These are phyloP conservation scores for Curvularia hawaiiensis DNA, from an alignment of 2,329 filamentous ascomycete genomes.

Conservation along the genomic window DNA sequence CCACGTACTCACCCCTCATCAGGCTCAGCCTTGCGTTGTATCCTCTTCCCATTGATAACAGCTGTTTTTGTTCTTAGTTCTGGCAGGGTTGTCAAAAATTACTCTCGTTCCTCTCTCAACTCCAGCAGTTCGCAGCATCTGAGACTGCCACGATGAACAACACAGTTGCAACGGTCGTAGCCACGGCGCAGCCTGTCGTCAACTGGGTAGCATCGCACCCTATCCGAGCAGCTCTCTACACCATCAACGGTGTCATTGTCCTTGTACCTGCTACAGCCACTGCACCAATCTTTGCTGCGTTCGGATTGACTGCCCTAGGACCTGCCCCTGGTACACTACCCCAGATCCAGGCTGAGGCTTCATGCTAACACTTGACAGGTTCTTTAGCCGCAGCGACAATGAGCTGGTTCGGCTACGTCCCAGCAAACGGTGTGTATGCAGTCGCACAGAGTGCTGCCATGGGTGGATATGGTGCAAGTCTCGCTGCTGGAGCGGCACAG, in stretches of 20 bases:
- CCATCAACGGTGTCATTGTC: slow-evolving; percentile 30
- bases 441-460: slow-evolving; percentile 40
- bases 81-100: not conserved
- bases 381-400: slow-evolving; percentile 27
- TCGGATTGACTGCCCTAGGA: slow-evolving; percentile 30
- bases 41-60: not conserved
- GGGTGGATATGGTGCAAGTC: slow-evolving; percentile 38
- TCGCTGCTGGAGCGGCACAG: slow-evolving; percentile 28
- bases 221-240: slow-evolving; percentile 31
- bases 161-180: slow-evolving; percentile 1
- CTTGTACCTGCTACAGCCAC: slow-evolving; percentile 30
- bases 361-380: slow-evolving; percentile 18
- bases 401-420: slow-evolving; percentile 27
- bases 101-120: not conserved
- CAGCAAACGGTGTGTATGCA: slow-evolving; percentile 32
- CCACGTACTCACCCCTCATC: slow-evolving; percentile 1
- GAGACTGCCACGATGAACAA: not conserved
- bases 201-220: slow-evolving; percentile 31
- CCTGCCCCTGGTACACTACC: slow-evolving; percentile 28
- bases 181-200: slow-evolving; percentile 13
- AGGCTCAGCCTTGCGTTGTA: not conserved
- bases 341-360: not conserved
- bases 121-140: not conserved
- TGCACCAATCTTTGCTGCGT: slow-evolving; percentile 26
- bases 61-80: not conserved